Evolutionary conservation across 176 grass and related monocot genomes (phyloP).

Genomic region (Guadua angustifolia): DNA sequence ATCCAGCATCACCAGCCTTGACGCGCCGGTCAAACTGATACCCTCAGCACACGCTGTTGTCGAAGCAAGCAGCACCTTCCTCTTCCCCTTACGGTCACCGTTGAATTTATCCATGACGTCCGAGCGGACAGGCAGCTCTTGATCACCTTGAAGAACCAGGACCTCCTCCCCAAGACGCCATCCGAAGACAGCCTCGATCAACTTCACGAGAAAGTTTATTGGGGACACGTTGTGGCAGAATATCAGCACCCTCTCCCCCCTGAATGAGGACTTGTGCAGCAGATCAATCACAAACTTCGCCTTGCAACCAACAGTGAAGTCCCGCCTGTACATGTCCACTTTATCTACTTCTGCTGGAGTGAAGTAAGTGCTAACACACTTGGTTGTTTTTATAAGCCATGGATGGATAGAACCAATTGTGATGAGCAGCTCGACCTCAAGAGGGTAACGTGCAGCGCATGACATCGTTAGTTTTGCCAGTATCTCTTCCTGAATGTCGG

Average conservation of each 20-base stretch:
- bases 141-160: constrained; percentile 75
- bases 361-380: constrained; percentile 55
- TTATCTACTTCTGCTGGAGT: constrained; percentile 52
- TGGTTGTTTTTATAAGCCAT: constrained; percentile 66
- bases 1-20: constrained; percentile 84
- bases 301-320: constrained; percentile 61
- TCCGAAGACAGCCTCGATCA: constrained; percentile 65
- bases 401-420: constrained; percentile 83
- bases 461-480: constrained; percentile 57
- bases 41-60: constrained; percentile 92
- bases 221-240: constrained; percentile 88
- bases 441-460: constrained; percentile 39
- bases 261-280: constrained; percentile 66
- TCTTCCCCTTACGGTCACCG: constrained; percentile 48
- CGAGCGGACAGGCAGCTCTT: constrained; percentile 64
- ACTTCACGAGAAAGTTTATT: constrained; percentile 60
- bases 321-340: constrained; percentile 46
- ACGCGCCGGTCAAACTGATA: constrained; percentile 88
- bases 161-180: constrained; percentile 80
- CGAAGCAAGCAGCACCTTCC: constrained; percentile 86
- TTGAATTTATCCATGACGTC: constrained; percentile 89
- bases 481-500: constrained; percentile 64
- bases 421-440: constrained; percentile 77
- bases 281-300: constrained; percentile 84
- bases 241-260: constrained; percentile 80